These are phyloP conservation scores for Leishmania turanica DNA, from an alignment of 208 protist genomes.

Conservation along the genomic window DNA sequence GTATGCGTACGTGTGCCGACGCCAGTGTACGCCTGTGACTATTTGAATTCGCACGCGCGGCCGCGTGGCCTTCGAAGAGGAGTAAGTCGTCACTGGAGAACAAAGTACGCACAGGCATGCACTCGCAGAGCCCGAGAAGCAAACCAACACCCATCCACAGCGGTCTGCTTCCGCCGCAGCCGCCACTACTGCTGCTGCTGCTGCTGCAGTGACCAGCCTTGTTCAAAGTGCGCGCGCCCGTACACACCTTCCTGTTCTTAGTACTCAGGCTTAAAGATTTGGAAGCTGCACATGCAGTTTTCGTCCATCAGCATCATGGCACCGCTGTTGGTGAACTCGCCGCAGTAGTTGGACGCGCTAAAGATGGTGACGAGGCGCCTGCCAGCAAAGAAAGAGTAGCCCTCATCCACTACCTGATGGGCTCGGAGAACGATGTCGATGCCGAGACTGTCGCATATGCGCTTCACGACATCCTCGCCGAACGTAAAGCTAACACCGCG, in stretches of 20 bases:
- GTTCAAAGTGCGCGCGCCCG: background rate
- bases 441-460: conserved; percentile 96
- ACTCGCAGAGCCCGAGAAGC: background rate
- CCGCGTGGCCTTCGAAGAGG: no score
- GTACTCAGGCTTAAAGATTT: conserved; percentile 91
- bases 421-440: conserved; percentile 98
- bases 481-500: conserved; percentile 98
- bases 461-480: conserved; percentile 94
- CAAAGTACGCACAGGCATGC: background rate
- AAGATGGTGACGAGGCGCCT: conserved; percentile 99
- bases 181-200: background rate
- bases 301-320: conserved; percentile 98
- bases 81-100: background rate
- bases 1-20: background rate
- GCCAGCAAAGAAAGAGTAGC: conserved; percentile 99
- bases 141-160: background rate
- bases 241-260: background rate
- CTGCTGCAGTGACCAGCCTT: background rate
- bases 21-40: background rate
- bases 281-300: conserved; percentile 97
- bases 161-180: background rate
- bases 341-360: conserved; percentile 99
- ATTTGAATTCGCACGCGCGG: background rate
- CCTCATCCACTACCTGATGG: conserved; percentile 98
- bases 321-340: conserved; percentile 99